phyloP scores from a whole-genome alignment of 768 basidiomycete genomes.

The Paxillus rubicundulus region DNA sequence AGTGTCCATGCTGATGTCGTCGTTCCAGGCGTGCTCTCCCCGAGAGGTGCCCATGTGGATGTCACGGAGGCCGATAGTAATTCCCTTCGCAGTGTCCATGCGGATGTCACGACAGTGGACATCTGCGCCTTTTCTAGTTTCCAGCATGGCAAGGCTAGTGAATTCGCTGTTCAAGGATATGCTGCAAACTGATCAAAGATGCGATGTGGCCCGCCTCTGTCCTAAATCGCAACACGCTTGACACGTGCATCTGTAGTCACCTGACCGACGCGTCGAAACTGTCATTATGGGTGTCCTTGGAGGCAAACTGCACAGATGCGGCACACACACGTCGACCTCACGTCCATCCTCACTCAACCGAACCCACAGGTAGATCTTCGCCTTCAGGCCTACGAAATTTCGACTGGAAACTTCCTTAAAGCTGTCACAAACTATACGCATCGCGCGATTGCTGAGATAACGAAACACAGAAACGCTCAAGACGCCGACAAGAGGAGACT shows the following conservation, averaged over 20 bases:
- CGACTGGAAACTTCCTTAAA: slow-evolving; percentile 69
- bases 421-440: slow-evolving; percentile 73
- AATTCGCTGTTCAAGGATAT: neutral
- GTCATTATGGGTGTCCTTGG: no score
- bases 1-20: slow-evolving; percentile 67
- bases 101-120: slow-evolving; percentile 54
- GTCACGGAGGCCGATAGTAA: slow-evolving; percentile 45
- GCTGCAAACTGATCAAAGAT: neutral
- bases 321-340: slow-evolving; percentile 58
- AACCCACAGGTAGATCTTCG: slow-evolving; percentile 65
- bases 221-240: no score
- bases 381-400: slow-evolving; percentile 57
- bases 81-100: slow-evolving; percentile 77
- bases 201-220: neutral
- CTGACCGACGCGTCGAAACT: no score
- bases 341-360: slow-evolving; percentile 49
- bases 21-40: slow-evolving; percentile 38
- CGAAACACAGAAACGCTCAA: slow-evolving; percentile 62
- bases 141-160: slow-evolving; percentile 10
- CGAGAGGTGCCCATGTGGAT: slow-evolving; percentile 68
- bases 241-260: no score
- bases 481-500: slow-evolving; percentile 59
- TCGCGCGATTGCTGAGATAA: slow-evolving; percentile 65
- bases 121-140: slow-evolving; percentile 11
- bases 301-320: slow-evolving; percentile 18